A percentile compares a stretch with the other conserved stretches of the same genome.
phyloP scores from a whole-genome alignment of 2,329 filamentous ascomycete genomes.

The Eutypa lata region DNA sequence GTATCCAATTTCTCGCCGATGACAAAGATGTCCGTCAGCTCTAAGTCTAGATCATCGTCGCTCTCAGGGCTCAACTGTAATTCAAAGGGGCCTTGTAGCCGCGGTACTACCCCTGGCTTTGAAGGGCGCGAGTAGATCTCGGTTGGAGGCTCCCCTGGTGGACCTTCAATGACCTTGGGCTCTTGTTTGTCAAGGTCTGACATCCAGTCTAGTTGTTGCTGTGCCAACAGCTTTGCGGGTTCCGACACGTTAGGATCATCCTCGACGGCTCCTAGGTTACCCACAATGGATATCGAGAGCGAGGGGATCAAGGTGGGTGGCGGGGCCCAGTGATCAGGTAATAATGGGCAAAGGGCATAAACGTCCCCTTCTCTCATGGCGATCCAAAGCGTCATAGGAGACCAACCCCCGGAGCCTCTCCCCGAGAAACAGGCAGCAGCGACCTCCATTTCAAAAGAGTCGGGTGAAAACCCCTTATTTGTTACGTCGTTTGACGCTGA shows the following conservation, averaged over 20 bases:
- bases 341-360: slow-evolving; percentile 86
- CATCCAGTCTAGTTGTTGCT: slow-evolving; percentile 68
- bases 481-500: slow-evolving; percentile 69
- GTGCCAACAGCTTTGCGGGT: slow-evolving; percentile 53
- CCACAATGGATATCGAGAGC: slow-evolving; percentile 77
- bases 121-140: slow-evolving; percentile 57
- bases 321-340: slow-evolving; percentile 83
- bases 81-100: slow-evolving; percentile 61
- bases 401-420: slow-evolving; percentile 76
- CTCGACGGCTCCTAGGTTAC: slow-evolving; percentile 63
- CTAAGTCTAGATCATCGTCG: slow-evolving; percentile 53
- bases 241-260: slow-evolving; percentile 54
- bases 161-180: slow-evolving; percentile 50
- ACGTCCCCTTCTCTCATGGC: slow-evolving; percentile 94
- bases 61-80: slow-evolving; percentile 51
- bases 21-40: slow-evolving; percentile 59
- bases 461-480: slow-evolving; percentile 81
- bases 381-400: slow-evolving; percentile 93
- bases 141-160: slow-evolving; percentile 44
- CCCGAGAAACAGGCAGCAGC: slow-evolving; percentile 78
- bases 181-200: slow-evolving; percentile 63
- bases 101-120: slow-evolving; percentile 56
- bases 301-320: slow-evolving; percentile 75
- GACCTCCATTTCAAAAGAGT: slow-evolving; percentile 90
- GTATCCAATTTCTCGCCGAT: slow-evolving; percentile 61